Percentiles rank a stretch among this genome's conserved stretches.
phyloP scores from a whole-genome alignment of 2,329 filamentous ascomycete species.

The Pezicula rhizophila region DNA sequence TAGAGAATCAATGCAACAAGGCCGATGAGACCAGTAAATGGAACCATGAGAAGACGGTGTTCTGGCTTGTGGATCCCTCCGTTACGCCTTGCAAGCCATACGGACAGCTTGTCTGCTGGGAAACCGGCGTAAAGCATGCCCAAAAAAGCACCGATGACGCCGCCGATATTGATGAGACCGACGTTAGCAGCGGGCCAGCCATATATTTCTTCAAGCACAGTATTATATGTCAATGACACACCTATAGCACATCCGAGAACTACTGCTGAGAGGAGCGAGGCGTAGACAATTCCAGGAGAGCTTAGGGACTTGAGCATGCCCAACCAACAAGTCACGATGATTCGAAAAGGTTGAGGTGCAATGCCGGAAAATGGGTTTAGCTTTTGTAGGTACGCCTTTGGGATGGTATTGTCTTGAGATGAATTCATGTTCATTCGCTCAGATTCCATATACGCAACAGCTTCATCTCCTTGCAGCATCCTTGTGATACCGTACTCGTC shows the following conservation, averaged over 20 bases:
- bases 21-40: conserved; percentile 26
- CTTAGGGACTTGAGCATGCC: not conserved
- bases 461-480: not conserved
- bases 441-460: not conserved
- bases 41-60: conserved; percentile 27
- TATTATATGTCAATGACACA: conserved; percentile 33
- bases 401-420: too few relatives aligned
- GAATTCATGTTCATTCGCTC: not conserved
- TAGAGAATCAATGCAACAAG: conserved; percentile 27
- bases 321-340: not conserved
- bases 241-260: conserved; percentile 31
- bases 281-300: conserved; percentile 21
- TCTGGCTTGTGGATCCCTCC: conserved; percentile 30
- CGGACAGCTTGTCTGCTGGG: not conserved
- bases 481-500: conserved; percentile 9
- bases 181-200: conserved; percentile 24
- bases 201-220: conserved; percentile 29
- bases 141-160: not conserved
- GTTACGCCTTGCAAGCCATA: conserved; percentile 21
- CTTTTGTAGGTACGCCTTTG: not conserved
- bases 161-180: conserved; percentile 1
- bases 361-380: not conserved
- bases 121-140: conserved; percentile 5
- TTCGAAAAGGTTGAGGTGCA: not conserved
- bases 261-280: conserved; percentile 31